Evolutionary conservation across 495 filamentous ascomycete genomes (phyloP).

Genomic region (Hyaloscypha hepaticicola): DNA sequence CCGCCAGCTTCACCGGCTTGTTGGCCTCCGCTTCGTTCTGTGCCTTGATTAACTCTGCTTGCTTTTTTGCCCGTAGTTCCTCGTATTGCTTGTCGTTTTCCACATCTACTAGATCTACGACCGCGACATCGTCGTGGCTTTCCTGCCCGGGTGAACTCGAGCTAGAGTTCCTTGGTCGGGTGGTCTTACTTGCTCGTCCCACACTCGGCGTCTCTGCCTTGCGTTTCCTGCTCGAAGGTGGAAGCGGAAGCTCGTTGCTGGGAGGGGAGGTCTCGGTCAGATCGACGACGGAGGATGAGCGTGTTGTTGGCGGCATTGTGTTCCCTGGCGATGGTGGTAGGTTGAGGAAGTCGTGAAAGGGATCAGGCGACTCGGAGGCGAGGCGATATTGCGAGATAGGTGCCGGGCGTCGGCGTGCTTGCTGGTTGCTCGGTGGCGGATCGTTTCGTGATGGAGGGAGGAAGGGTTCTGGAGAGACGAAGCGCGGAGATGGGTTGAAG

Average conservation of each 20-base stretch:
- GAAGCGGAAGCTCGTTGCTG: not conserved
- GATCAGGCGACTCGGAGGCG: slow-evolving; percentile 25
- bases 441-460: not conserved
- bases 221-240: slow-evolving; percentile 30
- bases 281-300: slow-evolving; percentile 30
- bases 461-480: not conserved
- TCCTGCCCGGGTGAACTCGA: not conserved
- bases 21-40: slow-evolving; percentile 50
- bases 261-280: slow-evolving; percentile 27
- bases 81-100: slow-evolving; percentile 47
- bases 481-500: slow-evolving; percentile 6
- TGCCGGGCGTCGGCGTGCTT: slow-evolving; percentile 3
- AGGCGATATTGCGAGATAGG: slow-evolving; percentile 7
- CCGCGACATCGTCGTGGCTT: slow-evolving; percentile 42
- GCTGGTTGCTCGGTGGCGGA: slow-evolving; percentile 24
- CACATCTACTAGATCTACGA: slow-evolving; percentile 63
- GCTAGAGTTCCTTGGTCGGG: slow-evolving; percentile 5
- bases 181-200: slow-evolving; percentile 20
- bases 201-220: slow-evolving; percentile 34
- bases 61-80: slow-evolving; percentile 44
- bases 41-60: slow-evolving; percentile 46
- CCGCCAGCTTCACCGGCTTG: slow-evolving; percentile 52
- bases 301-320: slow-evolving; percentile 2
- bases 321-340: not conserved
- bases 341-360: slow-evolving; percentile 22